Evolutionary conservation across 179 eudicot species (phyloP).

Genomic region (Spergularia azorica): DNA sequence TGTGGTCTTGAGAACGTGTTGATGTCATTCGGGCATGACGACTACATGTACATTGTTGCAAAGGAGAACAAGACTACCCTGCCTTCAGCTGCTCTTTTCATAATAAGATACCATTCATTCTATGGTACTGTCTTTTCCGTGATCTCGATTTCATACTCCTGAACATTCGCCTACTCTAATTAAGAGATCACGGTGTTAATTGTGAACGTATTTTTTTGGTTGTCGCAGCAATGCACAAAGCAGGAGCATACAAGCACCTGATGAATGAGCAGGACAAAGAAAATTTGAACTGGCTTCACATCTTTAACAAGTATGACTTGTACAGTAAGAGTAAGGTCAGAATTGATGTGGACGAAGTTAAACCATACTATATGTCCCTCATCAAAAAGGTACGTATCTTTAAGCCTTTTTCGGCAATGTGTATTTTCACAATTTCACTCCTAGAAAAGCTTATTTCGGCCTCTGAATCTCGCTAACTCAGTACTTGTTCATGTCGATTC

Average conservation of each 20-base stretch:
- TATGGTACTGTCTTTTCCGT: slow-evolving; percentile 30
- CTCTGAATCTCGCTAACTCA: too few species aligned
- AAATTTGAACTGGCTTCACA: slow-evolving; percentile 83
- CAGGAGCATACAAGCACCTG: slow-evolving; percentile 76
- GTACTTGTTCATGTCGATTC: slow-evolving; percentile 17
- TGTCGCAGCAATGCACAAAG: slow-evolving; percentile 57
- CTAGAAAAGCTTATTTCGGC: too few species aligned
- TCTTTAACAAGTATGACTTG: slow-evolving; percentile 86
- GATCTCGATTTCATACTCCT: background rate
- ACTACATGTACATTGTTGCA: slow-evolving; percentile 86
- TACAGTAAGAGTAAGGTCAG: slow-evolving; percentile 95
- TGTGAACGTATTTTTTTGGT: background rate
- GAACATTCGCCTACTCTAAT: background rate
- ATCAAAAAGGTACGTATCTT: slow-evolving; percentile 61
- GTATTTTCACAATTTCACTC: too few species aligned
- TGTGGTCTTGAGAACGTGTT: slow-evolving; percentile 75
- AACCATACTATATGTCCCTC: slow-evolving; percentile 87
- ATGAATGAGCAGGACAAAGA: slow-evolving; percentile 80
- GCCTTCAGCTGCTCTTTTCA: slow-evolving; percentile 64
- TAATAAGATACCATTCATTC: slow-evolving; percentile 62
- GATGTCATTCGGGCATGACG: slow-evolving; percentile 88
- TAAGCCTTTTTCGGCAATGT: background rate
- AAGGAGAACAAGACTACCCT: slow-evolving; percentile 55
- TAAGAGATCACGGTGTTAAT: background rate
- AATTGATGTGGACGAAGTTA: slow-evolving; percentile 75